Evolutionary conservation across 148 eudicot genomes (phyloP).

Genomic region (Cornus suecica): DNA sequence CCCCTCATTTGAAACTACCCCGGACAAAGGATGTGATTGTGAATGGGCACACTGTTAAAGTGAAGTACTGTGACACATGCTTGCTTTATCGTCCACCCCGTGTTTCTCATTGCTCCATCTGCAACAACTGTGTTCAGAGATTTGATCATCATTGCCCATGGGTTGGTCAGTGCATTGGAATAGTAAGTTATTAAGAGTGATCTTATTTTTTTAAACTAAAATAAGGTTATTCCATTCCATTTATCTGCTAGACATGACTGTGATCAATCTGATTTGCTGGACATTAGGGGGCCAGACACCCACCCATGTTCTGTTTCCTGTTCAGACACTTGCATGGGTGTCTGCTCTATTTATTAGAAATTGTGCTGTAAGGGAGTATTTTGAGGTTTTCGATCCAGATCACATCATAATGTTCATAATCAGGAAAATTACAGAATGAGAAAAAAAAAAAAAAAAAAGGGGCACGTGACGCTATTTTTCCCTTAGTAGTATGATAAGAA

Average conservation of each 20-base stretch:
- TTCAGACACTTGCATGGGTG: neutral
- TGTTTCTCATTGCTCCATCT: constrained; percentile 95
- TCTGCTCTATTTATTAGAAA: neutral
- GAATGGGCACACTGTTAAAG: constrained; percentile 73
- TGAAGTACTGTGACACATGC: constrained; percentile 93
- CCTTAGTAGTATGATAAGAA: too few species aligned
- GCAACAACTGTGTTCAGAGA: constrained; percentile 93
- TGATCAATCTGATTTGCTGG: neutral
- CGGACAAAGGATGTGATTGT: constrained; percentile 62
- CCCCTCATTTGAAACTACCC: constrained; percentile 69
- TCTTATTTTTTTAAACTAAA: neutral
- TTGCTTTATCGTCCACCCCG: constrained; percentile 95
- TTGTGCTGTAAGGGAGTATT: neutral
- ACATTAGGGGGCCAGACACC: neutral
- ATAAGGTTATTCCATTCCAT: neutral
- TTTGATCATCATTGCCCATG: constrained; percentile 99
- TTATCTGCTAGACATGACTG: neutral
- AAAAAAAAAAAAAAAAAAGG: too few species aligned
- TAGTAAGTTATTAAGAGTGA: constrained; percentile 44
- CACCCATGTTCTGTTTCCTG: neutral
- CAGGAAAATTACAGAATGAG: too few species aligned
- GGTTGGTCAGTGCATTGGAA: constrained; percentile 98
- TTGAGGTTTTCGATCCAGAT: neutral
- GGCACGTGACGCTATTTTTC: too few species aligned
- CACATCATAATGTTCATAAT: neutral